Base-by-base conservation (phyloP, 371 early-diverging fungal genomes). In the Gilbertella persicaria region DNA sequence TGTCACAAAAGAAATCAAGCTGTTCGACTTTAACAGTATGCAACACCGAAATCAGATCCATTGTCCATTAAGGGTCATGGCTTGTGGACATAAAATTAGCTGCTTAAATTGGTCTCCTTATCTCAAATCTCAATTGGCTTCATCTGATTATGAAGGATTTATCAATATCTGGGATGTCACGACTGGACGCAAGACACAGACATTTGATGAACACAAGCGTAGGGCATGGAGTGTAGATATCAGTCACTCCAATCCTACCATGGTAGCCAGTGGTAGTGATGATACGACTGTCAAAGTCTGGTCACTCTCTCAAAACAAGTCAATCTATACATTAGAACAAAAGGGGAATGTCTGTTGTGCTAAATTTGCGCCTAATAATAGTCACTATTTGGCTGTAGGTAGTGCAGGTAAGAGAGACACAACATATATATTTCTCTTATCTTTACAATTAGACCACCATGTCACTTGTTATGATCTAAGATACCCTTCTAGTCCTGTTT, bases 221-320 rank as follows among this genome's bases (percentile, higher is more conserved):
- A 80, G 97, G 6, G 84, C 89, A 4, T 97, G 96, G 96, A 89
- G 92, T 52, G 91, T 95, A 10, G 94, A 95, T 64, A 92, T 89
- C 55, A 83, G 84, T 37, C 53, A 69, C 9, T 76, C 71, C 13
- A 91, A 95, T 56, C 95, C 95, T 5, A 85, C 80, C 5, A 73
- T 84, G 8, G 58, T 93, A 33, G 93, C 92, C 25, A 90, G 90
- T 53, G 94, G 93, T 3, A 89, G 95, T 66, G 97, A 97, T 61
- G 97, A 97, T 63, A 67, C 88, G 10, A 69, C 66, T 47, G 97
- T 94, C 49, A 97, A 94, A 67, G 80, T 97, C 37, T 97, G 97
- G 97, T 85, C 87, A 1, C 83, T 84, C 1, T 86, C 81, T 26
- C 79, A 80, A 29, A 67, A 71, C 12, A 59, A 78, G 7, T 90